Evolutionary conservation across 257 asterid genomes (phyloP).

Genomic region (Petunia secreta): DNA sequence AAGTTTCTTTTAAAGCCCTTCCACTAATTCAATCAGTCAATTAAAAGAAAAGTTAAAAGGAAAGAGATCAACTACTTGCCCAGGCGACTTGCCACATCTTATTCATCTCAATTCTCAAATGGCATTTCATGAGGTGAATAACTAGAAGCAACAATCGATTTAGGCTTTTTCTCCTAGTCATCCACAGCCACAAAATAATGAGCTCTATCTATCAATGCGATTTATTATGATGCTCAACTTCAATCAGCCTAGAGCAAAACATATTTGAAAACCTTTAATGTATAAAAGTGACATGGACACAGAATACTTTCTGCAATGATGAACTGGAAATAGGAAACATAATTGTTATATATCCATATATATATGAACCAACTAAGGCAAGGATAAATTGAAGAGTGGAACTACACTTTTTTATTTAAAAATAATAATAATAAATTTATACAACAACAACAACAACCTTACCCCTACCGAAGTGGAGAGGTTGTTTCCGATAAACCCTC

Average conservation of each 20-base stretch:
- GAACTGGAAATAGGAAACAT: not conserved
- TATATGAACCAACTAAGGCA: not conserved
- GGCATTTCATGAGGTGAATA: not conserved
- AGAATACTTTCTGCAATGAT: not conserved
- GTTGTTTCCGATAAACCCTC: no score
- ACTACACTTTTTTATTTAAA: not conserved
- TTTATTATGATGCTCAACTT: not conserved
- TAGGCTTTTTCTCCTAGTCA: not conserved
- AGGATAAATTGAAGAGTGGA: not conserved
- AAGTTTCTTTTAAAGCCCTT: not conserved
- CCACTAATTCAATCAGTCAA: not conserved
- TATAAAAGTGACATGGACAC: not conserved
- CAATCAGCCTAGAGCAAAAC: not conserved
- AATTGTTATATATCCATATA: not conserved
- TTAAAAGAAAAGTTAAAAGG: not conserved
- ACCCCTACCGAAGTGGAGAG: no score
- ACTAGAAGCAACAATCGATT: not conserved
- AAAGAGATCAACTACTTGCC: not conserved
- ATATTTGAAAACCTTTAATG: not conserved
- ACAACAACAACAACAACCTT: no score
- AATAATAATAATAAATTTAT: no score
- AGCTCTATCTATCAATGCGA: not conserved
- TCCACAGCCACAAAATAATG: not conserved
- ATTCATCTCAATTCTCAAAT: not conserved
- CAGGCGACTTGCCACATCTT: not conserved